Percentiles rank a stretch among this genome's conserved stretches.
These are phyloP conservation scores for Davidsoniella virescens DNA, from an alignment of 2,329 filamentous ascomycete genomes.

Conservation along the genomic window DNA sequence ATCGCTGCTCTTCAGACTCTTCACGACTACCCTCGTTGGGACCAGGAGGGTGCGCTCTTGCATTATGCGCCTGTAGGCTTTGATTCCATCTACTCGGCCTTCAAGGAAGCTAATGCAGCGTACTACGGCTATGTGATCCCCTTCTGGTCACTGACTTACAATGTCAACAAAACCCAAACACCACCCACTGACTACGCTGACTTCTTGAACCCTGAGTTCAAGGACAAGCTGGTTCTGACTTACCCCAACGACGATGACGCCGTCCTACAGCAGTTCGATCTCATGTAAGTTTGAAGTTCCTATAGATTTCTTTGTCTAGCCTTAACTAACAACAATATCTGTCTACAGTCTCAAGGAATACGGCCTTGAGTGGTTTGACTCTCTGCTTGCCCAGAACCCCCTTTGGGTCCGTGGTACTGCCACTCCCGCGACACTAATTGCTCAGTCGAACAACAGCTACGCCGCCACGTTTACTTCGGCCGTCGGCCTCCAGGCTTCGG, in stretches of 20 bases:
- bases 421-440: slow-evolving; percentile 25
- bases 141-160: slow-evolving; percentile 23
- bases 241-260: slow-evolving; percentile 44
- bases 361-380: slow-evolving; percentile 31
- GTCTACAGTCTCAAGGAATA: slow-evolving; percentile 18
- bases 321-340: slow-evolving; percentile 17
- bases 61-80: slow-evolving; percentile 33
- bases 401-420: slow-evolving; percentile 35
- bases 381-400: slow-evolving; percentile 30
- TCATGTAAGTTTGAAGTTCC: slow-evolving; percentile 24
- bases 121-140: slow-evolving; percentile 27
- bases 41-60: slow-evolving; percentile 28
- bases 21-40: slow-evolving; percentile 36
- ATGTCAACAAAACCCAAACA: slow-evolving; percentile 21
- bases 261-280: slow-evolving; percentile 32
- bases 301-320: neutral
- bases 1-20: slow-evolving; percentile 32
- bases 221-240: slow-evolving; percentile 35
- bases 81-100: slow-evolving; percentile 24
- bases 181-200: slow-evolving; percentile 26
- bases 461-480: neutral
- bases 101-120: slow-evolving; percentile 26
- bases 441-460: slow-evolving; percentile 17
- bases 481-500: slow-evolving; percentile 6
- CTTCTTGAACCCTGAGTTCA: slow-evolving; percentile 31